A percentile compares a stretch with the other conserved stretches of the same genome.
Conservation (phyloP, 1,284 basidiomycete species). For the Leccinum solheimii region DNA sequence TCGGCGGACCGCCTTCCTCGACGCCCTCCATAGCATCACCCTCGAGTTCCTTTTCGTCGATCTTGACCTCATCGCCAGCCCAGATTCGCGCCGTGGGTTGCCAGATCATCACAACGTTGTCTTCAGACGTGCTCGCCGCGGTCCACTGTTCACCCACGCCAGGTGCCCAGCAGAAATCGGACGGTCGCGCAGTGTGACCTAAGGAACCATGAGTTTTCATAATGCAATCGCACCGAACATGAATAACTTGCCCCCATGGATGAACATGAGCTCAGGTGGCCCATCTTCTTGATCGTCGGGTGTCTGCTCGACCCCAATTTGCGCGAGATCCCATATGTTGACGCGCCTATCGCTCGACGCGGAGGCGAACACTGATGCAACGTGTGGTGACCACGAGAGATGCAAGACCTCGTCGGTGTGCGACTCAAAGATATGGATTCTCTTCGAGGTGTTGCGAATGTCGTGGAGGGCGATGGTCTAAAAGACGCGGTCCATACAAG, state of each 20-base stretch:
- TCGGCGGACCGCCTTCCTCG: constrained; percentile 41
- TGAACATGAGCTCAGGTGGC: constrained; percentile 89
- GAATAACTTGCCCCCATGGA: constrained; percentile 73
- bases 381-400: constrained; percentile 93
- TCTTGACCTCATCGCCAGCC: constrained; percentile 78
- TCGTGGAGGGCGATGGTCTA: constrained; percentile 93
- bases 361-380: constrained; percentile 87
- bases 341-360: constrained; percentile 91
- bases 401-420: constrained; percentile 96
- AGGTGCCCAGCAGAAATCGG: constrained; percentile 85
- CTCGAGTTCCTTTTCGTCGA: constrained; percentile 79
- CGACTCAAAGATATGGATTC: constrained; percentile 88
- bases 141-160: constrained; percentile 77
- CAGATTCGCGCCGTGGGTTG: constrained; percentile 85
- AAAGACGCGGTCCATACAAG: constrained; percentile 1
- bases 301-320: constrained; percentile 94
- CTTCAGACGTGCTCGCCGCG: constrained; percentile 75
- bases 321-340: constrained; percentile 93
- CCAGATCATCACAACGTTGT: constrained; percentile 88
- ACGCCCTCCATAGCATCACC: constrained; percentile 73
- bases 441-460: constrained; percentile 76
- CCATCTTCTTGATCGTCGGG: constrained; percentile 99
- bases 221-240: background rate
- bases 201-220: constrained; percentile 4
- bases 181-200: constrained; percentile 81